These are phyloP conservation scores for Eruca vesicaria DNA, from an alignment of 441 rosid genomes.

Conservation along the genomic window DNA sequence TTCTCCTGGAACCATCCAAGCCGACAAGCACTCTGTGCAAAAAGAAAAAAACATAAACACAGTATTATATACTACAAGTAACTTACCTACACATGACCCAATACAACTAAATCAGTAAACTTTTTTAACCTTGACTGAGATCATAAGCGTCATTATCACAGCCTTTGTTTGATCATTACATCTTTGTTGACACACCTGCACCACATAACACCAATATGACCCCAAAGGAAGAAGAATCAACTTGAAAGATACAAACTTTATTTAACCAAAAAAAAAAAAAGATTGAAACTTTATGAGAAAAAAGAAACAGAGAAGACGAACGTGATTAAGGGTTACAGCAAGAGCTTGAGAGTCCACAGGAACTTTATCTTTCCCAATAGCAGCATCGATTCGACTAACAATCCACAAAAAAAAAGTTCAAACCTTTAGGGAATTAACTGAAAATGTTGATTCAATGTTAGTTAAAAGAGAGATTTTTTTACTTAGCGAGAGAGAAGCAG, in stretches of 20 bases:
- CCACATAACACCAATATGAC: not conserved
- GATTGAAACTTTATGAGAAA: not conserved
- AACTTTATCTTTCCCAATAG: slow-evolving; percentile 59
- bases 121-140: slow-evolving; percentile 74
- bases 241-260: too few relatives aligned
- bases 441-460: not conserved
- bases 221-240: not conserved
- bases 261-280: too few relatives aligned
- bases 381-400: slow-evolving; percentile 76
- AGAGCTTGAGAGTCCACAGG: slow-evolving; percentile 46
- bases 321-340: slow-evolving; percentile 50
- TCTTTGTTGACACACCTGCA: slow-evolving; percentile 52
- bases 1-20: slow-evolving; percentile 72
- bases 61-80: slow-evolving; percentile 5
- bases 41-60: slow-evolving; percentile 28
- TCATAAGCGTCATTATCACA: slow-evolving; percentile 71
- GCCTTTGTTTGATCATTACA: slow-evolving; percentile 42
- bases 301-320: slow-evolving; percentile 19
- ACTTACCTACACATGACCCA: not conserved
- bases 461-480: not conserved
- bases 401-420: slow-evolving; percentile 20
- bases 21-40: slow-evolving; percentile 72
- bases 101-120: not conserved
- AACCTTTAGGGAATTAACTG: not conserved
- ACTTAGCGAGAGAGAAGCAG: slow-evolving; percentile 79